Percentiles rank a stretch among this genome's conserved stretches.
Conservation (phyloP, 2,329 filamentous ascomycete species). For the Pseudogymnoascus sp. region DNA sequence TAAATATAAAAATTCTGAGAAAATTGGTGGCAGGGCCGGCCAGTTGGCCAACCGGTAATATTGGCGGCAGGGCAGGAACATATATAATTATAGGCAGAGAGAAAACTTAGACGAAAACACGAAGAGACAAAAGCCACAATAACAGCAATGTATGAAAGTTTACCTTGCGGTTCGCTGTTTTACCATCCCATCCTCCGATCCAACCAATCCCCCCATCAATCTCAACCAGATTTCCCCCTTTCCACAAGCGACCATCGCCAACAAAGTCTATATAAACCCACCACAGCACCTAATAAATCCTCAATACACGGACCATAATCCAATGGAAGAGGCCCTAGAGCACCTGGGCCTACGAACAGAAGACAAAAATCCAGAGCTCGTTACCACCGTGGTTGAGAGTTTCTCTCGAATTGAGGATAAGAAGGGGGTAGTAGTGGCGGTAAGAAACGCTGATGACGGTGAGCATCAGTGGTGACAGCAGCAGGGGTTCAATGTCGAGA, state of each 20-base stretch:
- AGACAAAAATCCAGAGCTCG: background rate
- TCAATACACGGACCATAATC: background rate
- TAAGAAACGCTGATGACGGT: background rate
- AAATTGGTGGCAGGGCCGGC: no score
- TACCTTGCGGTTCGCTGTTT: background rate
- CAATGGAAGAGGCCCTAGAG: no score
- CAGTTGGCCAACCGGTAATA: no score
- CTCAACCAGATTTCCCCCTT: background rate
- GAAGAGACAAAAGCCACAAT: background rate
- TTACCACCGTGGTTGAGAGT: no score
- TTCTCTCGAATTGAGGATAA: background rate
- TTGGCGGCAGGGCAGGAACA: no score
- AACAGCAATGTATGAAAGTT: no score
- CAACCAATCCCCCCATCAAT: background rate
- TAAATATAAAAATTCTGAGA: background rate
- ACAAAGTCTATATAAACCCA: background rate
- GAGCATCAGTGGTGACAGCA: background rate
- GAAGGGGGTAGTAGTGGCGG: background rate
- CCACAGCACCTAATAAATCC: background rate
- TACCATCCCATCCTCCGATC: background rate
- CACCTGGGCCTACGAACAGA: background rate
- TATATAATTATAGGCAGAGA: no score
- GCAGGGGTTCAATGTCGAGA: background rate
- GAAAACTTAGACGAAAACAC: background rate
- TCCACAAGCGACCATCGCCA: background rate